Conservation (phyloP, 768 basidiomycete genomes). For the Lenzites betulinus region DNA sequence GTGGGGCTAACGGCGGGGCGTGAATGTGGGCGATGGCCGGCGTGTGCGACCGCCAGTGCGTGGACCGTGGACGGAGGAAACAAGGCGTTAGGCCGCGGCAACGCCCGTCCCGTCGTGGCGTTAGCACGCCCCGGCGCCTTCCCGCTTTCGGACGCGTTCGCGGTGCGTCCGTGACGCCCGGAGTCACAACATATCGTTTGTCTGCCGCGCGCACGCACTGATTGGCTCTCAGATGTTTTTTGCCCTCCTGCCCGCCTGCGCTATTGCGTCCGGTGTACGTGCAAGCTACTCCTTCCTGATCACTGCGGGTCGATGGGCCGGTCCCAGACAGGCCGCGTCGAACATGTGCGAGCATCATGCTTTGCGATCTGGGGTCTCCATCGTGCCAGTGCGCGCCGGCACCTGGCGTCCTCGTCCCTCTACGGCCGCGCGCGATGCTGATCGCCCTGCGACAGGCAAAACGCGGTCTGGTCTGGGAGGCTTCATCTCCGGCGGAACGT, state of each 20-base stretch:
- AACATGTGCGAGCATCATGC: background rate
- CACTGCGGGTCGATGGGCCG: background rate
- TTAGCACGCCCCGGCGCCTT: background rate
- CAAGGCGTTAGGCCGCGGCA: background rate
- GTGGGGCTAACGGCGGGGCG: slow-evolving; percentile 10
- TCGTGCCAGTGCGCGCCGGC: too few relatives aligned
- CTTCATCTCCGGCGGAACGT: background rate
- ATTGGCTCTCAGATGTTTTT: background rate
- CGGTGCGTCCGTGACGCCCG: background rate
- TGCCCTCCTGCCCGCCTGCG: background rate
- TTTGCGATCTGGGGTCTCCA: slow-evolving; percentile 3
- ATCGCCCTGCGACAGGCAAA: too few relatives aligned
- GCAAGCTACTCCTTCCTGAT: background rate
- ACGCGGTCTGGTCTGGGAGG: background rate
- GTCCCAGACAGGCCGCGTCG: background rate
- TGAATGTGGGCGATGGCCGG: background rate
- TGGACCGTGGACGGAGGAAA: slow-evolving; percentile 8
- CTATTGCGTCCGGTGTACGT: background rate
- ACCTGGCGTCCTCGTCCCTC: background rate
- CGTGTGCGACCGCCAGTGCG: too few relatives aligned
- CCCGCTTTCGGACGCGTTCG: background rate
- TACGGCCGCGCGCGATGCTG: too few relatives aligned
- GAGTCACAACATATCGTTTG: slow-evolving; percentile 8
- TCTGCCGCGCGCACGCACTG: background rate
- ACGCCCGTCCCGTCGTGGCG: background rate